Evolutionary conservation across 176 grass and related monocot species (phyloP).

Genomic region (Hordeum marinum): DNA sequence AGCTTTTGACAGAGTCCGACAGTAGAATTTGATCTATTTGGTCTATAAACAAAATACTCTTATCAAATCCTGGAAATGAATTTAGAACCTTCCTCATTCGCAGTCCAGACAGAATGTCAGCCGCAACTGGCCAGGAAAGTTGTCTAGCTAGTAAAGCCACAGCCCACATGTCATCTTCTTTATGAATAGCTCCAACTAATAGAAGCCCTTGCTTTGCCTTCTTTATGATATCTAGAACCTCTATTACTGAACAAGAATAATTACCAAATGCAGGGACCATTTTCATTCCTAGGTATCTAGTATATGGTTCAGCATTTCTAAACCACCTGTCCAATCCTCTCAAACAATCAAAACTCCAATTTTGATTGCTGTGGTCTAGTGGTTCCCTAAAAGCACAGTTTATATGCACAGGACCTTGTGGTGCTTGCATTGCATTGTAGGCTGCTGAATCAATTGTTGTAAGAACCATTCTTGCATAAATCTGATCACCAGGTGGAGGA

Average conservation of each 20-base stretch:
- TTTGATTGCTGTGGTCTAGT: constrained; percentile 50
- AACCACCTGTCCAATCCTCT: constrained; percentile 80
- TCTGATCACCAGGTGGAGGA: constrained; percentile 71
- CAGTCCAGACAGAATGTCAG: constrained; percentile 84
- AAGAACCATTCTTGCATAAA: constrained; percentile 69
- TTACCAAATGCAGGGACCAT: constrained; percentile 27
- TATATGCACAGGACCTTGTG: constrained; percentile 82
- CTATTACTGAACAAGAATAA: constrained; percentile 43
- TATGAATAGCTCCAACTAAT: constrained; percentile 68
- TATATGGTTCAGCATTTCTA: constrained; percentile 57
- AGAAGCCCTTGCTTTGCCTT: constrained; percentile 64
- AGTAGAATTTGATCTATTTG: constrained; percentile 81
- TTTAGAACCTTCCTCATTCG: constrained; percentile 62
- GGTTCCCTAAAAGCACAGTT: constrained; percentile 91
- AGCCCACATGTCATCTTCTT: constrained; percentile 82
- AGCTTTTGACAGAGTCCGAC: constrained; percentile 64
- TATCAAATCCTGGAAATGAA: constrained; percentile 38
- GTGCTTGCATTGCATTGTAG: constrained; percentile 64
- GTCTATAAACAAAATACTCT: constrained; percentile 64
- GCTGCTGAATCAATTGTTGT: constrained; percentile 87
- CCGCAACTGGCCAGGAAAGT: constrained; percentile 82
- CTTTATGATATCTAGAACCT: constrained; percentile 63
- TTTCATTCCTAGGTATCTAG: constrained; percentile 68
- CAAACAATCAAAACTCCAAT: constrained; percentile 65
- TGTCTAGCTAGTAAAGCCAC: constrained; percentile 64